Percentiles rank a stretch among this genome's conserved stretches.
phyloP scores from a whole-genome alignment of 495 filamentous ascomycete genomes.

The Penicillium cosmopolitanum region DNA sequence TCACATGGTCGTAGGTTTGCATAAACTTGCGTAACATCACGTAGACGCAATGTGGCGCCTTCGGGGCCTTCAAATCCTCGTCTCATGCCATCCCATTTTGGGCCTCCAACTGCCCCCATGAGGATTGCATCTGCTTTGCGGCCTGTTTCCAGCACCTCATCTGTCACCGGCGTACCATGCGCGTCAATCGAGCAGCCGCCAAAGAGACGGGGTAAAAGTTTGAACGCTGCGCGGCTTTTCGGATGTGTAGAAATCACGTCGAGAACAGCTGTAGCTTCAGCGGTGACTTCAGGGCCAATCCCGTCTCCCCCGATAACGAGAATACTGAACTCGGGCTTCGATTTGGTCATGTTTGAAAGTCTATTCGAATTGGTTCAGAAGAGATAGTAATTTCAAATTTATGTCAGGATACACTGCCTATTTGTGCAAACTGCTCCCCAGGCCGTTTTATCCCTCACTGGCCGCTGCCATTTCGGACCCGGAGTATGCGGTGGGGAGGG shows the following conservation, averaged over 20 bases:
- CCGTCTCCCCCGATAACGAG: neutral
- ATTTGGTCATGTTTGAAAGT: neutral
- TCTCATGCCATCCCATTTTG: constrained; percentile 14
- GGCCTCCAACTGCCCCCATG: constrained; percentile 45
- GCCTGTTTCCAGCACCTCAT: constrained; percentile 32
- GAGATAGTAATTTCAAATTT: neutral
- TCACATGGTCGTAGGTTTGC: constrained; percentile 89
- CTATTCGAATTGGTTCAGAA: neutral
- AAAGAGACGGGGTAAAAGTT: constrained; percentile 32
- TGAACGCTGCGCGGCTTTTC: constrained; percentile 23
- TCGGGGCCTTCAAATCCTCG: constrained; percentile 34
- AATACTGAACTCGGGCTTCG: neutral
- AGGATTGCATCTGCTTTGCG: constrained; percentile 41
- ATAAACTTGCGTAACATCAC: constrained; percentile 66
- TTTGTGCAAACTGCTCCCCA: neutral
- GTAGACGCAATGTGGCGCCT: constrained; percentile 37
- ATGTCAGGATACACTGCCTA: neutral
- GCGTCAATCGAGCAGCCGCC: constrained; percentile 34
- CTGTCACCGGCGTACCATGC: constrained; percentile 34
- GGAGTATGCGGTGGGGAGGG: neutral
- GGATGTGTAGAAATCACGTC: constrained; percentile 19
- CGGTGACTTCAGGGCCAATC: constrained; percentile 18
- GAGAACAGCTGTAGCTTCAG: constrained; percentile 31
- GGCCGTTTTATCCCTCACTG: neutral
- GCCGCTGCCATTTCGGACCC: neutral